phyloP scores from a whole-genome alignment of 2,329 filamentous ascomycete species.

The Claviceps pazoutovae region DNA sequence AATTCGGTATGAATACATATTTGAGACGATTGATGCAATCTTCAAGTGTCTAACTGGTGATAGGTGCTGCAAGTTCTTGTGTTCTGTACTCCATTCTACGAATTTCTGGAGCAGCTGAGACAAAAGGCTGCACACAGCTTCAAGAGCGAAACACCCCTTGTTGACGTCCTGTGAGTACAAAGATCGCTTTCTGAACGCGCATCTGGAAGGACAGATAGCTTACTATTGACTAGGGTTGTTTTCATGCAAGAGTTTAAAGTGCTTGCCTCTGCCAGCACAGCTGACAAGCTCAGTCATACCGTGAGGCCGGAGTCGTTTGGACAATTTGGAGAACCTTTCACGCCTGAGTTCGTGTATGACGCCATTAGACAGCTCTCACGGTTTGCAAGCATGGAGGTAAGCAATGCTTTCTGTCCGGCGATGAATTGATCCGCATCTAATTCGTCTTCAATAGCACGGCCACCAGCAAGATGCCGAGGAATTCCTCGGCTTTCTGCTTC shows the following conservation, averaged over 20 bases:
- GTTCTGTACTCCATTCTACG: constrained; percentile 87
- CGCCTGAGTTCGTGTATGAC: constrained; percentile 89
- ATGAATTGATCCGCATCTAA: not conserved
- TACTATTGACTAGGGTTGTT: constrained; percentile 53
- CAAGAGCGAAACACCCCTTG: constrained; percentile 83
- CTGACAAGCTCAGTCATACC: constrained; percentile 57
- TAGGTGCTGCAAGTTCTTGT: constrained; percentile 91
- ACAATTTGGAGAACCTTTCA: constrained; percentile 81
- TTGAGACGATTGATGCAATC: not conserved
- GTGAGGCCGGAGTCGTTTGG: constrained; percentile 77
- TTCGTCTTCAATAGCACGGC: constrained; percentile 47
- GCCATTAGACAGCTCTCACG: constrained; percentile 75
- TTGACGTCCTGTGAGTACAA: constrained; percentile 71
- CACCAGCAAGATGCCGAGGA: constrained; percentile 98
- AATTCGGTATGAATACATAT: constrained; percentile 66
- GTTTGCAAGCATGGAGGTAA: constrained; percentile 82
- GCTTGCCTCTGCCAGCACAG: constrained; percentile 62
- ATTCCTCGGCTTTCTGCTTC: constrained; percentile 84
- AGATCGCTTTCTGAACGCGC: not conserved
- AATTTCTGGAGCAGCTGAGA: constrained; percentile 78
- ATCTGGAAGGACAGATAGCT: not conserved
- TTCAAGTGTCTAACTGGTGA: constrained; percentile 18
- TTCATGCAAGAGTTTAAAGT: constrained; percentile 87
- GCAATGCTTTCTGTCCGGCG: constrained; percentile 13
- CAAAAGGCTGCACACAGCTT: constrained; percentile 79